Conservation (phyloP, 768 basidiomycete species). For the Kwoniella europaea region DNA sequence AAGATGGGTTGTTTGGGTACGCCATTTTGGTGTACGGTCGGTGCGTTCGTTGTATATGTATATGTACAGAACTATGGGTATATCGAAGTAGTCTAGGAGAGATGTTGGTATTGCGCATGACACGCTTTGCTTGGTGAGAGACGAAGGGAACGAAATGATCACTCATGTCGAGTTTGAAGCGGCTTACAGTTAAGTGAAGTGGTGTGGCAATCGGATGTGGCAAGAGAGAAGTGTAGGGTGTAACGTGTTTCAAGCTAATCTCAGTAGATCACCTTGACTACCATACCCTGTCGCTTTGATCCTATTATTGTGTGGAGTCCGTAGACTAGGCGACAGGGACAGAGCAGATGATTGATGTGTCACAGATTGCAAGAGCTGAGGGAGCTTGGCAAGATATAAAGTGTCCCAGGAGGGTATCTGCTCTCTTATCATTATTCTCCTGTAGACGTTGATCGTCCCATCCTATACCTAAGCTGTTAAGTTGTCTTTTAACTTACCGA, state of each 20-base stretch:
- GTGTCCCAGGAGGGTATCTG: not conserved
- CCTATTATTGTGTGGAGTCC: not conserved
- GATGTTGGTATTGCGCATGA: not conserved
- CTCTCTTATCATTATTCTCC: not conserved
- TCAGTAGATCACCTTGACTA: not conserved
- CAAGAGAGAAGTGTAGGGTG: no score
- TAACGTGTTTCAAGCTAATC: not conserved
- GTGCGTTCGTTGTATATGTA: not conserved
- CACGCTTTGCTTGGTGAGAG: not conserved
- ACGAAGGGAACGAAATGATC: not conserved
- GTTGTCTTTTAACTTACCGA: no score
- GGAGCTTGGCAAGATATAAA: not conserved
- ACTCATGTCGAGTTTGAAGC: no score
- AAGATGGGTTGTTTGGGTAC: constrained; percentile 34
- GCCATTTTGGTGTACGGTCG: constrained; percentile 27
- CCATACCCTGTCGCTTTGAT: not conserved
- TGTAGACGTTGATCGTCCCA: not conserved
- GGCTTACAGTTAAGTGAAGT: no score
- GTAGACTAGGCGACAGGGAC: not conserved
- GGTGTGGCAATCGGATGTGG: no score
- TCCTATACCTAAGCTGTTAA: not conserved
- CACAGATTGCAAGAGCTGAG: not conserved
- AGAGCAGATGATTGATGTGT: not conserved
- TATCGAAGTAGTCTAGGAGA: not conserved
- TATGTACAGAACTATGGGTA: not conserved